These are phyloP conservation scores for Zymoseptoria brevis DNA, from an alignment of 2,329 filamentous ascomycete genomes.

Conservation along the genomic window DNA sequence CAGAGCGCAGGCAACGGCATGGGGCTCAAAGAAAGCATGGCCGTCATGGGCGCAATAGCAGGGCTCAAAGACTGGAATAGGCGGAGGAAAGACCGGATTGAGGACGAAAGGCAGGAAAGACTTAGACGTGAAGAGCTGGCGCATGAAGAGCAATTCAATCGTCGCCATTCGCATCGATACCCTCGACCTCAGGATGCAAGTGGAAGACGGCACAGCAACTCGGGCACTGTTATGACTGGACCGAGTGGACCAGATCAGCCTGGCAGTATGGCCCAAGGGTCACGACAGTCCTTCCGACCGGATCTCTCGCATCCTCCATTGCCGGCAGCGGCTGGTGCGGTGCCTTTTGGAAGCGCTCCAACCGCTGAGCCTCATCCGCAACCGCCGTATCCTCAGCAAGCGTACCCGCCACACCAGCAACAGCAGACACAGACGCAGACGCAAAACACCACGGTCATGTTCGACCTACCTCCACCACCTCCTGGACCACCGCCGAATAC, in stretches of 20 bases:
- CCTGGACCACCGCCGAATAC: constrained; percentile 29
- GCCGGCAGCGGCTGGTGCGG: constrained; percentile 25
- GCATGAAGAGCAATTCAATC: constrained; percentile 32
- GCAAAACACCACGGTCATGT: constrained; percentile 9
- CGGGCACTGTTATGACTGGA: constrained; percentile 27
- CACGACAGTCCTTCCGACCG: constrained; percentile 29
- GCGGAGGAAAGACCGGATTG: constrained; percentile 49
- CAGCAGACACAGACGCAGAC: constrained; percentile 9
- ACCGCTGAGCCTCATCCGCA: neutral
- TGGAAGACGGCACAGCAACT: constrained; percentile 22
- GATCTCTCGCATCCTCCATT: constrained; percentile 28
- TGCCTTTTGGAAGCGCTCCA: constrained; percentile 8
- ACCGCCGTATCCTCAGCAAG: neutral
- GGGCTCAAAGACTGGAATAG: constrained; percentile 35
- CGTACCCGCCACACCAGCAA: constrained; percentile 7
- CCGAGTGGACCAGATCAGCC: constrained; percentile 28
- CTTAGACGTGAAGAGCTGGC: constrained; percentile 42
- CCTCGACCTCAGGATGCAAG: constrained; percentile 22
- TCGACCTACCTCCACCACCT: constrained; percentile 23
- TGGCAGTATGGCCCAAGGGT: constrained; percentile 29
- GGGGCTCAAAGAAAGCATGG: constrained; percentile 42
- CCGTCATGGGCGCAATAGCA: constrained; percentile 29
- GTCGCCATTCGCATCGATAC: constrained; percentile 24
- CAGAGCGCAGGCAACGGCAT: constrained; percentile 20
- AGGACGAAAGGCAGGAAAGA: constrained; percentile 53